Percentiles rank a stretch among this genome's conserved stretches.
Evolutionary conservation across 2,329 filamentous ascomycete species (phyloP).

Genomic region (Neonectria hederae): DNA sequence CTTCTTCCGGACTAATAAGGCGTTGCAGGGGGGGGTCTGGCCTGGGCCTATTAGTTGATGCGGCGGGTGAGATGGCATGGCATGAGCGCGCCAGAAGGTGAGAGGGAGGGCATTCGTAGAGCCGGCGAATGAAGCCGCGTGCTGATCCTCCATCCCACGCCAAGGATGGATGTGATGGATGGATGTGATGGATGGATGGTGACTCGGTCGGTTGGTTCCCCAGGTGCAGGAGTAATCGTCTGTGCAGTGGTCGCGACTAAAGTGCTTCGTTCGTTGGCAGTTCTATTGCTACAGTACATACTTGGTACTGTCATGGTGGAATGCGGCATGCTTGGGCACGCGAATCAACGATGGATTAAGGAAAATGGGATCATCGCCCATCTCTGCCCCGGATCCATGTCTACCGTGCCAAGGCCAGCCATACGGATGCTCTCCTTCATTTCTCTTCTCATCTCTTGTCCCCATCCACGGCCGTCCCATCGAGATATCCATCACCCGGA

Average conservation of each 20-base stretch:
- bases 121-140: conserved; percentile 18
- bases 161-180: background rate
- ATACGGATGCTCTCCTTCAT: conserved; percentile 6
- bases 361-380: conserved; percentile 26
- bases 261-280: conserved; percentile 16
- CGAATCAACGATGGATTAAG: background rate
- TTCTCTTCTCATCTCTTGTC: conserved; percentile 11
- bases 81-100: background rate
- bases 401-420: conserved; percentile 10
- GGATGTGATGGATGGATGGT: background rate
- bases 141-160: conserved; percentile 20
- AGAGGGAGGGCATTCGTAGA: background rate
- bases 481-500: conserved; percentile 11
- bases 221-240: conserved; percentile 4
- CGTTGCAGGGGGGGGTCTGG: conserved; percentile 14
- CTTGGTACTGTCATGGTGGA: too few species aligned
- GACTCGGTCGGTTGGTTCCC: conserved; percentile 14
- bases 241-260: background rate
- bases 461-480: conserved; percentile 1
- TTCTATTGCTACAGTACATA: background rate
- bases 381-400: conserved; percentile 9
- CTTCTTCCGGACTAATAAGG: conserved; percentile 7
- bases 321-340: conserved; percentile 2
- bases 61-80: conserved; percentile 22
- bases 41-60: conserved; percentile 1